Percentiles rank a stretch among this genome's conserved stretches.
Conservation (phyloP, 306 rosid genomes). For the Abrus precatorius region DNA sequence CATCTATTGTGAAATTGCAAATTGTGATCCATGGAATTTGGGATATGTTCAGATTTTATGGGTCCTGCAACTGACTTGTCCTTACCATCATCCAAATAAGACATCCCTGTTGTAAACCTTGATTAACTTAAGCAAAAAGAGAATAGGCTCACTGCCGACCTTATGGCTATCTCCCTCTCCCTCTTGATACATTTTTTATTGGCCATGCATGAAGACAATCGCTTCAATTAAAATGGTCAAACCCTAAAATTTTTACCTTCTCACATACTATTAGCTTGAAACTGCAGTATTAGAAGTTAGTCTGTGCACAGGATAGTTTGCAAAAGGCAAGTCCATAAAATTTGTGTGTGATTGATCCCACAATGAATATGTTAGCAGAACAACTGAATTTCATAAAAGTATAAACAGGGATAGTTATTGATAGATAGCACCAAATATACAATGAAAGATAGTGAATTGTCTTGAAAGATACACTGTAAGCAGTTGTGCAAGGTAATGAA, state of each 20-base stretch:
- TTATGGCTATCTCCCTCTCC: no score
- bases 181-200: background rate
- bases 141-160: background rate
- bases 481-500: constrained; percentile 39
- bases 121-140: background rate
- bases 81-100: constrained; percentile 26
- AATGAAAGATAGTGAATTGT: background rate
- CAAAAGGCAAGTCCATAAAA: constrained; percentile 2
- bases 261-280: constrained; percentile 13
- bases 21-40: background rate
- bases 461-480: constrained; percentile 31
- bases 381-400: constrained; percentile 19
- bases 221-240: background rate
- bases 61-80: constrained; percentile 3
- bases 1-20: background rate
- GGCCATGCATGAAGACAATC: constrained; percentile 27
- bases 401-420: background rate
- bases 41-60: background rate
- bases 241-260: background rate
- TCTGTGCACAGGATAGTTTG: constrained; percentile 13
- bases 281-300: constrained; percentile 5
- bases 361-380: constrained; percentile 2
- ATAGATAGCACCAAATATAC: constrained; percentile 30
- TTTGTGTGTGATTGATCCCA: background rate
- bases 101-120: constrained; percentile 6